Percentiles rank a stretch among this genome's conserved stretches.
Conservation (phyloP, 192 early-diverging fungal genomes). For the Dissophora globulifera region DNA sequence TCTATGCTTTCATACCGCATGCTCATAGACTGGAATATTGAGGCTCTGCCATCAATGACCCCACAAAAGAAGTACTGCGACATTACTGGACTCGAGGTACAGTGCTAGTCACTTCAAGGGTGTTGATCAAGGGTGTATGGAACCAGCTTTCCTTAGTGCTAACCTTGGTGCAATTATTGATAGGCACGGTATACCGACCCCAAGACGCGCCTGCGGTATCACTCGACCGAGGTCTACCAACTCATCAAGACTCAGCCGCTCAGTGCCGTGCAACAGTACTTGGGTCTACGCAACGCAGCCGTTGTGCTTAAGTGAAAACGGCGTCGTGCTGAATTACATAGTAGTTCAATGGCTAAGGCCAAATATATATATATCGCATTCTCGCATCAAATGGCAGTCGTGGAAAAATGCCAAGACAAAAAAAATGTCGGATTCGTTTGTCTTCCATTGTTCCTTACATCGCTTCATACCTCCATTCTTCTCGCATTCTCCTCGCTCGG, state of each 20-base stretch:
- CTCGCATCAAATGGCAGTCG: too few species aligned
- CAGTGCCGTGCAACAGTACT: constrained; percentile 83
- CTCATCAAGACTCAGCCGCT: constrained; percentile 75
- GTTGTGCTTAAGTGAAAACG: constrained; percentile 69
- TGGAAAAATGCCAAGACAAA: too few species aligned
- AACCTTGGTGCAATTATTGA: too few species aligned
- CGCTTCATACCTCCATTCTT: neutral
- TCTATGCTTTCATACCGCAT: neutral
- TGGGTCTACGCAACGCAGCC: constrained; percentile 81
- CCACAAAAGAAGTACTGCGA: constrained; percentile 94
- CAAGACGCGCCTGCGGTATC: constrained; percentile 84
- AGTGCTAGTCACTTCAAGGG: too few species aligned
- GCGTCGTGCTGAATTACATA: too few species aligned
- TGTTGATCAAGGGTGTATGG: too few species aligned
- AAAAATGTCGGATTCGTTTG: too few species aligned
- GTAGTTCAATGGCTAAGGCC: too few species aligned
- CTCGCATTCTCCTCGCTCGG: neutral
- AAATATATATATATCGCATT: too few species aligned
- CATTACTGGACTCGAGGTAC: constrained; percentile 85
- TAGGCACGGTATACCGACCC: constrained; percentile 88
- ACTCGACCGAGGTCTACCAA: constrained; percentile 85
- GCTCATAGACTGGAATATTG: constrained; percentile 78
- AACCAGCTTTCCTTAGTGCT: too few species aligned
- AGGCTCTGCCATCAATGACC: constrained; percentile 82
- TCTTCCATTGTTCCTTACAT: neutral